Evolutionary conservation across 768 basidiomycete genomes (phyloP), one percentile per base, ranked within the genome.

Genomic region (Amanita exitialis): DNA sequence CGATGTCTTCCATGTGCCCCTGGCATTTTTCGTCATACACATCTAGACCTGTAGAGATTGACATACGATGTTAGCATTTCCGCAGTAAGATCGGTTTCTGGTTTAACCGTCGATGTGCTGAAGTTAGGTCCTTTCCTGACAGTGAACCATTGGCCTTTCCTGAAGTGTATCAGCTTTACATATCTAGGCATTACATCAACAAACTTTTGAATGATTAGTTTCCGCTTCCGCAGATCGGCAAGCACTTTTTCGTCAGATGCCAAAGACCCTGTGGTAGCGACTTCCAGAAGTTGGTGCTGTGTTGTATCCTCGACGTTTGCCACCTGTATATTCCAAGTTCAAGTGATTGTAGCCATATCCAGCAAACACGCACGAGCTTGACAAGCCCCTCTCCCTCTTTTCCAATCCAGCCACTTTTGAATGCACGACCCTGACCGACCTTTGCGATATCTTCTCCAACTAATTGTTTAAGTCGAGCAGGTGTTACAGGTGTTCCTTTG

Each of bases 341-440:
- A 37, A 45, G 2, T 23, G 36, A 10, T 16, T 13, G 2, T 7
- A 30, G 21, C 16, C 21, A n/a, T 13, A 21, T 9, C 16, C 15
- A n/a, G 21, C 35, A 51, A 55, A n/a, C 9, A 77, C 89, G 57
- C 55, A 95, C 94, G 55, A 83, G 73, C 70, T 88, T 87, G 42
- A 95, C 80, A 57, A 99, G 79, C 16, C 87, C 90, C 55, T 80
- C 77, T 6, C 88, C 90, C 56, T 95, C 87, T 66, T 97, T 98
- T 18, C 73, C 76, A 55, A 98, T 91, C 96, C 96, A 99, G 51
- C 87, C 89, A 59, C 88, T 92, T 72, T 94, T 97, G 78, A 99
- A 96, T 16, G 95, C 96, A 56, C 87, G 79, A 7, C 86, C 86
- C 69, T 98, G 96, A 0, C 96, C 96, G 52, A 97, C 79, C 69